Evolutionary conservation across 2,329 filamentous ascomycete species (phyloP).

Genomic region (Nothophoma quercina): DNA sequence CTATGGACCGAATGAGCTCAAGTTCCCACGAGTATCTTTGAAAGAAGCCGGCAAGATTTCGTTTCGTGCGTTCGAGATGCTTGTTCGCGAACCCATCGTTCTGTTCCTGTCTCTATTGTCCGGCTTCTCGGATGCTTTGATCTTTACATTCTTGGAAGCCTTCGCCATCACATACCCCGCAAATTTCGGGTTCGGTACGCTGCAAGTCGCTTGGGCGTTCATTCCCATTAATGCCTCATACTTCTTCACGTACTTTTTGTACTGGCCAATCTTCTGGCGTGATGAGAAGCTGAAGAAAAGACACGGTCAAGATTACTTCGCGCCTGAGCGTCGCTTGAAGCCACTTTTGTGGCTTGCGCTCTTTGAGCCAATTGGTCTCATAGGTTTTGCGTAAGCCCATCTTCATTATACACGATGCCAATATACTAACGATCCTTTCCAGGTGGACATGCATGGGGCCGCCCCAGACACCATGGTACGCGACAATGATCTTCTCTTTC

Average conservation of each 20-base stretch:
- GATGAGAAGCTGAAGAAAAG: constrained; percentile 51
- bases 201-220: constrained; percentile 65
- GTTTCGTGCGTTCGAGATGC: constrained; percentile 67
- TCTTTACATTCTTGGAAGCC: constrained; percentile 79
- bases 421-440: neutral
- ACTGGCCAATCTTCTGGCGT: constrained; percentile 58
- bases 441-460: constrained; percentile 69
- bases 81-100: constrained; percentile 76
- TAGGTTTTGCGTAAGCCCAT: constrained; percentile 64
- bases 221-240: constrained; percentile 66
- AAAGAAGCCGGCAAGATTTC: constrained; percentile 57
- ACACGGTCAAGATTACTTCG: constrained; percentile 57
- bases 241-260: constrained; percentile 66
- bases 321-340: constrained; percentile 68
- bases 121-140: constrained; percentile 77
- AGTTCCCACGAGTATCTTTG: constrained; percentile 32
- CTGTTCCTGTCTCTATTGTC: constrained; percentile 73
- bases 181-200: constrained; percentile 65
- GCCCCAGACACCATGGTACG: constrained; percentile 69
- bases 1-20: constrained; percentile 76
- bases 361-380: constrained; percentile 69
- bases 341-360: constrained; percentile 68
- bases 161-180: constrained; percentile 72
- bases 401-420: neutral
- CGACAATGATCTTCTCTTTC: constrained; percentile 68